phyloP scores from a whole-genome alignment of 106 monocot species.

The Allium fistulosum region DNA sequence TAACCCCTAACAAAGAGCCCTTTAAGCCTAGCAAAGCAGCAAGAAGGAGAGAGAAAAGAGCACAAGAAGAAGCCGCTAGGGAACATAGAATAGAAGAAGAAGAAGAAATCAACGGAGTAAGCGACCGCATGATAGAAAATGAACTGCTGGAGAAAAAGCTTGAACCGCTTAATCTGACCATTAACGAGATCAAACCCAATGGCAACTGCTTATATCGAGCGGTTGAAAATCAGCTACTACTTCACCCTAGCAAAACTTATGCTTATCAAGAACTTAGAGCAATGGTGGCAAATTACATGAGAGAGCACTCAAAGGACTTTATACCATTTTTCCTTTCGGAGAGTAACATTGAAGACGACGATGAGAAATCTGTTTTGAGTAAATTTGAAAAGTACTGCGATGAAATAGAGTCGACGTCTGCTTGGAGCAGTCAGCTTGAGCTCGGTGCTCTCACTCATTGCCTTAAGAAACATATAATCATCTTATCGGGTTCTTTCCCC shows the following conservation, averaged over 20 bases:
- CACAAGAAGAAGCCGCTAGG: conserved; percentile 70
- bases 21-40: conserved; percentile 45
- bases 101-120: conserved; percentile 42
- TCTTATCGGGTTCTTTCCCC: conserved; percentile 76
- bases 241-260: conserved; percentile 11
- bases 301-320: conserved; percentile 49
- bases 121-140: conserved; percentile 54
- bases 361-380: conserved; percentile 17
- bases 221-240: conserved; percentile 52
- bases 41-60: conserved; percentile 44
- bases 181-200: conserved; percentile 70
- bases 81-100: conserved; percentile 75
- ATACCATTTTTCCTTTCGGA: conserved; percentile 69
- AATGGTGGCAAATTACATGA: conserved; percentile 69
- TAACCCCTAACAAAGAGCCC: conserved; percentile 7
- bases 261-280: conserved; percentile 37
- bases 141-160: conserved; percentile 55
- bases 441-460: conserved; percentile 61
- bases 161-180: conserved; percentile 45
- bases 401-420: conserved; percentile 58
- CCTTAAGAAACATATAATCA: conserved; percentile 49
- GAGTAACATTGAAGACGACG: conserved; percentile 29
- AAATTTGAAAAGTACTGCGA: conserved; percentile 55
- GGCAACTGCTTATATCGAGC: conserved; percentile 79
- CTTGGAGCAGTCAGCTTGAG: conserved; percentile 81